Conservation (phyloP, 306 rosid genomes). For the Glycine soja region DNA sequence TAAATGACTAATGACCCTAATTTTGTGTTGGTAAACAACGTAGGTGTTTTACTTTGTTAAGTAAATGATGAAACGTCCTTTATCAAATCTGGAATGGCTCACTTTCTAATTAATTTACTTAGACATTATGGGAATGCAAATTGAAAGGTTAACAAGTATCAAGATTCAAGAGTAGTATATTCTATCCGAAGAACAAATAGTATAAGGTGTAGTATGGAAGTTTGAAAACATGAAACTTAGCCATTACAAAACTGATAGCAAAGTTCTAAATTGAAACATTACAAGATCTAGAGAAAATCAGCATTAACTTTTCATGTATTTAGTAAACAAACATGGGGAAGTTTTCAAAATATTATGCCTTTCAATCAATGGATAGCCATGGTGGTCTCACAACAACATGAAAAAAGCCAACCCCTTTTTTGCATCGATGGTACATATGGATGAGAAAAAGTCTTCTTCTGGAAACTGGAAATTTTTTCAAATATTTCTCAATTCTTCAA, state of each 20-base stretch:
- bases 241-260: not conserved
- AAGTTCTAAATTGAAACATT: slow-evolving; percentile 18
- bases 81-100: too few species aligned
- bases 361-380: slow-evolving; percentile 8
- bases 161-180: not conserved
- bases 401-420: slow-evolving; percentile 17
- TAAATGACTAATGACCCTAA: too few species aligned
- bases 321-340: slow-evolving; percentile 13
- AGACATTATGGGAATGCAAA: slow-evolving; percentile 13
- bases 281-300: slow-evolving; percentile 4
- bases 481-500: not conserved
- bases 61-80: too few species aligned
- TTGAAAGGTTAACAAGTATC: not conserved
- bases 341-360: slow-evolving; percentile 25
- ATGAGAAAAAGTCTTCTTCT: not conserved
- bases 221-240: slow-evolving; percentile 12
- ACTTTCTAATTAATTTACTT: too few species aligned
- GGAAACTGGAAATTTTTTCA: slow-evolving; percentile 9
- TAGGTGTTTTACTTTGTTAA: too few species aligned
- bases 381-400: slow-evolving; percentile 10
- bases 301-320: slow-evolving; percentile 28
- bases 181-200: not conserved
- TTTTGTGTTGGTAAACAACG: too few species aligned
- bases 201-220: slow-evolving; percentile 1
- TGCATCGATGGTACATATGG: slow-evolving; percentile 21